Evolutionary conservation across 2,329 filamentous ascomycete species (phyloP), one percentile per base, ranked within the genome.

Genomic region (Trichothecium sympodiale): DNA sequence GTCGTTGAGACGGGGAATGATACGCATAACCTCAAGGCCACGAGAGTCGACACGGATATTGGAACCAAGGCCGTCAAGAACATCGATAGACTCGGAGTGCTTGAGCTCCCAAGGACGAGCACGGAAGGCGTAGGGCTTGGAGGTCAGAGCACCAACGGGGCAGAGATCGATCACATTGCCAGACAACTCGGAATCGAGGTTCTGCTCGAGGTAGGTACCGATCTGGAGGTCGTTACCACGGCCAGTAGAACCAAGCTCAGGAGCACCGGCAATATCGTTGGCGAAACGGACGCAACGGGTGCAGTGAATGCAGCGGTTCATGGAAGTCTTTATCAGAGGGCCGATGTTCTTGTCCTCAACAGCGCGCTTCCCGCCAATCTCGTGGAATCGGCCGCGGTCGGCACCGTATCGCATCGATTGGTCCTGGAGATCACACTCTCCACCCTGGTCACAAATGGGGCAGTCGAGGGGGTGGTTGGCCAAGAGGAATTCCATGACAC

Each of bases 301-400:
- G 72, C 91, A 98, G 70, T 98, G 91, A 54, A 98, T 98, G 64
- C 91, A 98, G 59, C 91, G 77, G 73, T 98, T 98, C 91, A 98
- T 98, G 34, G 91, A 98, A 4, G 91, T 98, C 77, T 98, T 98
- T 66, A 98, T 84, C 48, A 98, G 64, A 36, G 91, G 91, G 26
- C 91, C 91, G 53, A 98, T 95, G 62, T 98, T 96, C 75, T 98
- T 98, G 64, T 98, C 91, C 67, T 98, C 91, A 28, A 95, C 88
- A 17, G 87, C 91, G 69, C 91, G 84, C 75, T 98, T 98, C 64
- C 91, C 91, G 38, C 76, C 80, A 54, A 93, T 65, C 64, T 98
- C 91, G 66, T 98, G 91, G 68, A 98, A 98, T 51, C 91, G 83
- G 43, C 91, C 91, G 57, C 91, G 77, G 64, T 98, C 91, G 45